Evolutionary conservation across 306 rosid genomes (phyloP), one percentile per base, ranked within the genome.

Genomic region (Ceratonia siliqua): DNA sequence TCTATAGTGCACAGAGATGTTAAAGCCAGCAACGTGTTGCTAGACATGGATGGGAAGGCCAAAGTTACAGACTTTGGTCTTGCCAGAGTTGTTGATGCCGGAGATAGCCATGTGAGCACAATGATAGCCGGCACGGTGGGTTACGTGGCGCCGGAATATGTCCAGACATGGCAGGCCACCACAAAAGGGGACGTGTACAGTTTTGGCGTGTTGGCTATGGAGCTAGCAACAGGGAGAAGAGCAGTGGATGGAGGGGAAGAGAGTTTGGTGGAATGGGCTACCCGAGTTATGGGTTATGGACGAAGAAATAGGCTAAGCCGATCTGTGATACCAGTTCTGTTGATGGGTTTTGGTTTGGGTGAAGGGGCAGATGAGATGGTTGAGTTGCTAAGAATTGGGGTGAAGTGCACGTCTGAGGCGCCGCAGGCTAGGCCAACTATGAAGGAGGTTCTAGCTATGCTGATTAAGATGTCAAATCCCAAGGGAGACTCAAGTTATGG

Each of bases 211-310:
- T 63, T 95, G 84, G 83, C 78, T 1, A 92, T 95, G 98, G 98
- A 95, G 48, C 52, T 92, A 21, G 99, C 98, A 15, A 89, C 98
- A 0, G 99, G 84, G 27, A 84, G 99, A 73, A 80, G 90, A 58
- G 99, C 99, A 2, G 88, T 92, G 72, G 98, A 95, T 42, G 99
- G 98, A 76, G 99, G 95, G 20, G 98, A 92, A 67, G 99, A 95
- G 83, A 87, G 99, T 53, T 62, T 95, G 38, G 87, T 92, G 58
- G 99, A 95, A 74, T 90, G 98, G 97, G 95, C 89, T 0, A 85
- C 81, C 68, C 83, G 97, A 57, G 95, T 87, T 41, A 84, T 88
- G 90, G 84, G 87, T 48, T 75, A 68, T 22, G 92, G 46, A 6
- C n/a, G 92, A 41, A 56, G 85, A 21, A 48, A 58, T 12, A 90